Conservation (phyloP, 371 early-diverging fungal genomes). For the Thermomucor indicae-seudaticae region DNA sequence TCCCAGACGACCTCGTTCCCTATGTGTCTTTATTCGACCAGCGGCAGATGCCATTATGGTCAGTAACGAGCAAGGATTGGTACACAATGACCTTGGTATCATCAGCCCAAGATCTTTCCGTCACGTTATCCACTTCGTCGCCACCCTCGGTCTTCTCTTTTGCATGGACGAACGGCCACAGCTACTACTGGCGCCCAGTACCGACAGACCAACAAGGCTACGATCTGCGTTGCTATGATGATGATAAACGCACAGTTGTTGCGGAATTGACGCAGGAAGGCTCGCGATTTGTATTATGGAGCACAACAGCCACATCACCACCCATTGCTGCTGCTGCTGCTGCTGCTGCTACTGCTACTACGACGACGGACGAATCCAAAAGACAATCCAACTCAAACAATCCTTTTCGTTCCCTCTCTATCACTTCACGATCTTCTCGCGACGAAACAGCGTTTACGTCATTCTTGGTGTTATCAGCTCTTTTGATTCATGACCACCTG, state of each 20-base stretch:
- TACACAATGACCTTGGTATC: constrained; percentile 19
- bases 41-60: constrained; percentile 18
- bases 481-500: constrained; percentile 24
- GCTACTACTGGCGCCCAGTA: constrained; percentile 15
- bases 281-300: constrained; percentile 1
- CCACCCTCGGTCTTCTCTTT: constrained; percentile 17
- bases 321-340: constrained; percentile 8
- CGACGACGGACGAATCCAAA: background rate
- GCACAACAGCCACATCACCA: constrained; percentile 6
- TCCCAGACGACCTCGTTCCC: constrained; percentile 5
- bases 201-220: background rate
- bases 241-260: background rate
- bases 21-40: constrained; percentile 17
- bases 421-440: no score
- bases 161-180: constrained; percentile 5
- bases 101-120: background rate
- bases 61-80: constrained; percentile 24
- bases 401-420: constrained; percentile 1
- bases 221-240: constrained; percentile 6
- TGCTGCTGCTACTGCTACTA: no score
- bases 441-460: constrained; percentile 16
- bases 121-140: constrained; percentile 21
- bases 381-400: constrained; percentile 3
- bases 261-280: constrained; percentile 5
- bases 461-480: constrained; percentile 23